Percentiles rank a stretch among this genome's conserved stretches.
Evolutionary conservation across 257 asterid species (phyloP).

Genomic region (Nicotiana attenuata): DNA sequence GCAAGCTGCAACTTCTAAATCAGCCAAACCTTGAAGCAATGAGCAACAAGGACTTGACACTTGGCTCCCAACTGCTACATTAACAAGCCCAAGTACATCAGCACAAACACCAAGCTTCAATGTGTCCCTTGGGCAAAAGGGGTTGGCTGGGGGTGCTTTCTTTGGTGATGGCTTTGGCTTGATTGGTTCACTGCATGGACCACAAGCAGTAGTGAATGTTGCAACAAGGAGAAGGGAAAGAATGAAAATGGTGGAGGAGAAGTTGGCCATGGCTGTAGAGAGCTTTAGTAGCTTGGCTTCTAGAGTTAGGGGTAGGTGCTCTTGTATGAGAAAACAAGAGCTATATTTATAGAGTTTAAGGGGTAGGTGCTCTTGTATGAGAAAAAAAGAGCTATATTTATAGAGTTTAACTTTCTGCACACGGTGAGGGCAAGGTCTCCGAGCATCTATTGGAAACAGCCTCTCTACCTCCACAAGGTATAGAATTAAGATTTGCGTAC

Average conservation of each 20-base stretch:
- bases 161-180: slow-evolving; percentile 25
- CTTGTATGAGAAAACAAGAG: slow-evolving; percentile 14
- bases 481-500: too few relatives aligned
- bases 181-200: slow-evolving; percentile 13
- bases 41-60: slow-evolving; percentile 15
- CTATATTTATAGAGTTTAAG: slow-evolving; percentile 30
- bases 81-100: slow-evolving; percentile 18
- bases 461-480: too few relatives aligned
- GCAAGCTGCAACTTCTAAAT: slow-evolving; percentile 66
- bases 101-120: slow-evolving; percentile 23
- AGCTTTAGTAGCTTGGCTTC: not conserved
- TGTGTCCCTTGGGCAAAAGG: slow-evolving; percentile 20
- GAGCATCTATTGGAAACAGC: too few relatives aligned
- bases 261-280: slow-evolving; percentile 38
- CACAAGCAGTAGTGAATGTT: slow-evolving; percentile 40
- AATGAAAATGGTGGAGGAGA: slow-evolving; percentile 22
- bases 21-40: slow-evolving; percentile 16
- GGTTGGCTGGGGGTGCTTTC: slow-evolving; percentile 34
- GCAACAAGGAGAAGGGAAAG: slow-evolving; percentile 39
- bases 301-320: slow-evolving; percentile 17
- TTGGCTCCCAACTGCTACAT: slow-evolving; percentile 10
- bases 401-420: slow-evolving; percentile 16
- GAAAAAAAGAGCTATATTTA: slow-evolving; percentile 17
- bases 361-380: slow-evolving; percentile 21
- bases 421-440: too few relatives aligned